A percentile compares a stretch with the other conserved stretches of the same genome.
These are phyloP conservation scores for Curvularia sp. DNA, from an alignment of 2,329 filamentous ascomycete genomes.

Conservation along the genomic window DNA sequence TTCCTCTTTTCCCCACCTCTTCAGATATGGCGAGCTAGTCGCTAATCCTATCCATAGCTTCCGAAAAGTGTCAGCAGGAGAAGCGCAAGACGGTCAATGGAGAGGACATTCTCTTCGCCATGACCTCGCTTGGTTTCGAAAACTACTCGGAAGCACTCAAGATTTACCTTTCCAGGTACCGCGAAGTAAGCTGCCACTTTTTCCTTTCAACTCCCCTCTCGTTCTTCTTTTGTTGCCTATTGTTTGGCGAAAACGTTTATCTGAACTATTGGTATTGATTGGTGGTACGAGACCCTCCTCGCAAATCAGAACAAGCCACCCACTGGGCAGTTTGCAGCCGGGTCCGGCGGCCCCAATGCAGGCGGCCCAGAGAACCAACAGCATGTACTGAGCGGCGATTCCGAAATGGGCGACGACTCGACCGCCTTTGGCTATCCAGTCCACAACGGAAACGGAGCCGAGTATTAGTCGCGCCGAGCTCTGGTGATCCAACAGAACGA, in stretches of 20 bases:
- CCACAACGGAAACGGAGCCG: constrained; percentile 52
- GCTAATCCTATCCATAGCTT: constrained; percentile 65
- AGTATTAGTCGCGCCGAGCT: constrained; percentile 46
- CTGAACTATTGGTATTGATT: constrained; percentile 61
- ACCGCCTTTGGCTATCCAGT: constrained; percentile 54
- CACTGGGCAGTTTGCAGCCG: constrained; percentile 49
- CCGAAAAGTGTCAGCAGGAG: constrained; percentile 98
- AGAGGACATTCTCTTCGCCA: constrained; percentile 97
- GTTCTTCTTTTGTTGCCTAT: constrained; percentile 48
- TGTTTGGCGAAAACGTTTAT: constrained; percentile 53
- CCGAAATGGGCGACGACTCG: constrained; percentile 54
- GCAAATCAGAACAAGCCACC: constrained; percentile 70
- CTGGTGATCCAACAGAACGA: constrained; percentile 16
- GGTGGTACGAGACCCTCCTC: constrained; percentile 75
- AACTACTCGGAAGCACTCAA: constrained; percentile 98
- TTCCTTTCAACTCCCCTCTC: constrained; percentile 27
- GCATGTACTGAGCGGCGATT: constrained; percentile 54
- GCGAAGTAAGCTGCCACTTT: constrained; percentile 76
- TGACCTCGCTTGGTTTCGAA: constrained; percentile 98
- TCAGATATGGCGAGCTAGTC: constrained; percentile 1
- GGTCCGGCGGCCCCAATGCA: constrained; percentile 46
- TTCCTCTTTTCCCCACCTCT: constrained; percentile 2
- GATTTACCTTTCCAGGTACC: constrained; percentile 96
- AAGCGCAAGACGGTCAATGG: constrained; percentile 99
- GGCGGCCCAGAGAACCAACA: constrained; percentile 50